phyloP scores from a whole-genome alignment of 371 early-diverging fungal species.

The Batrachochytrium dendrobatidis region DNA sequence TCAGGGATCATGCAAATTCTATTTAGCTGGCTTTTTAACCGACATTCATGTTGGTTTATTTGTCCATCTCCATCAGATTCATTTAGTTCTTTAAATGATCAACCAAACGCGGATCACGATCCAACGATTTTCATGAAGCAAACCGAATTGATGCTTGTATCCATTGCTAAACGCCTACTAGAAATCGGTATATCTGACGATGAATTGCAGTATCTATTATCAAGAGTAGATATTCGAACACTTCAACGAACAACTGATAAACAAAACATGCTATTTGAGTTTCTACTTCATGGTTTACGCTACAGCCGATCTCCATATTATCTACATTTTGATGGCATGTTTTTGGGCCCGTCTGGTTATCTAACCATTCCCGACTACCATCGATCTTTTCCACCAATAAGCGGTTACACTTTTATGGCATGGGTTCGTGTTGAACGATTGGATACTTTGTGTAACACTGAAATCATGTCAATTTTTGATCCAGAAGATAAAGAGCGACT shows the following conservation, averaged over 20 bases:
- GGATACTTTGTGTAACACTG: conserved; percentile 39
- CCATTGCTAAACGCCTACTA: conserved; percentile 51
- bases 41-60: conserved; percentile 12
- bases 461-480: conserved; percentile 49
- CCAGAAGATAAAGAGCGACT: conserved; percentile 35
- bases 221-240: background rate
- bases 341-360: conserved; percentile 21
- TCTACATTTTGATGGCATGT: conserved; percentile 49
- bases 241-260: background rate
- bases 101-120: background rate
- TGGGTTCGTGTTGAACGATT: conserved; percentile 64
- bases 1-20: conserved; percentile 48
- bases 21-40: conserved; percentile 41
- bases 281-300: conserved; percentile 52
- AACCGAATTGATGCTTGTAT: conserved; percentile 31
- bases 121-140: background rate
- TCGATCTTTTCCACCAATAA: conserved; percentile 49
- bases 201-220: conserved; percentile 53
- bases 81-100: background rate
- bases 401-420: conserved; percentile 54
- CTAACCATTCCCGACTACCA: conserved; percentile 39
- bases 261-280: conserved; percentile 45
- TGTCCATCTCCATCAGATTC: conserved; percentile 13
- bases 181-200: conserved; percentile 55
- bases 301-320: conserved; percentile 62